Evolutionary conservation across 768 basidiomycete genomes (phyloP), one percentile per base, ranked within the genome.

Genomic region (Agrocybe praecox): DNA sequence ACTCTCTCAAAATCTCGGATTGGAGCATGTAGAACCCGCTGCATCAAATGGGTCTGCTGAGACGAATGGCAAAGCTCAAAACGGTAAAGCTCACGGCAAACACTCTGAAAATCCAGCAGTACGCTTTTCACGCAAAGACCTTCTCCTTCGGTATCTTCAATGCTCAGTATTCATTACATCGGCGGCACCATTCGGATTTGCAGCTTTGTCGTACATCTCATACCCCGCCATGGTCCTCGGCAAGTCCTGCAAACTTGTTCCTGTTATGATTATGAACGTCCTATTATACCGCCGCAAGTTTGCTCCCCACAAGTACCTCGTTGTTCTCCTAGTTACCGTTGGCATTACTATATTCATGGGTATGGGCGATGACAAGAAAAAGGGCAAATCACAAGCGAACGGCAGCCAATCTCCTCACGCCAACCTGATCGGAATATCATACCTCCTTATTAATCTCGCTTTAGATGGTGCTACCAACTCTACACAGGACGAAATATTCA

Each of bases 191-290:
- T 96, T 98, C 69, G 96, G 96, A 51, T 98, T 98, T 75, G 90
- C 95, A 11, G 87, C 95, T 5, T 88, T 98, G 43, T 87, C 92
- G 22, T 93, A 96, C 75, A 95, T 99, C 68, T 94, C 94, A 17
- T 98, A 98, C 78, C 97, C 97, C 49, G 94, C 96, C 44, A 96
- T 98, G 92, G 96, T 98, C 32, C 89, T 98, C 61, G 97, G 93
- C 51, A 98, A 98, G 72, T 98, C 96, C 0, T 98, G 97, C 82
- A 98, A 98, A 71, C 92, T 99, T 69, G 94, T 99, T 44, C 97
- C 97, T 0, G 97, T 96, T 58, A 93, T 96, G 86, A 83, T 98
- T 72, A 95, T 98, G 90, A 98, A 98, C 74, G 87, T 98, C 64
- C 66, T 98, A 36, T 81, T 98, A 56, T 98, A 98, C 74, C 93